Percentiles rank a stretch among this genome's conserved stretches.
Conservation (phyloP, 768 basidiomycete species). For the Leccinum aurantiacum region DNA sequence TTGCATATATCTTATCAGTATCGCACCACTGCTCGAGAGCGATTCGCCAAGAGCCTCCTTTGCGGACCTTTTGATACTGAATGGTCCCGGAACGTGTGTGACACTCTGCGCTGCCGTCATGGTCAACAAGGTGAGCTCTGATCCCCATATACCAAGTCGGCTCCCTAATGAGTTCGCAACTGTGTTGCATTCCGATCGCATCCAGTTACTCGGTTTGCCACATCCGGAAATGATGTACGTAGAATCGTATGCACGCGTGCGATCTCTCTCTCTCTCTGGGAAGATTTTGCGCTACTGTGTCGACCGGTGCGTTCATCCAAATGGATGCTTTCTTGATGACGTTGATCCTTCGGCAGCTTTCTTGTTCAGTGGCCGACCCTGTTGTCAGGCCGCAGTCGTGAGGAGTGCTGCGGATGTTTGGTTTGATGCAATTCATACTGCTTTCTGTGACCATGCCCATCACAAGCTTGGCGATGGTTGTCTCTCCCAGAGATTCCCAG, state of each 20-base stretch:
- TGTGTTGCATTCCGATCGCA: constrained; percentile 14
- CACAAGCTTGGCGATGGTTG: not conserved
- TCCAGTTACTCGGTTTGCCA: constrained; percentile 71
- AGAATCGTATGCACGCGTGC: constrained; percentile 91
- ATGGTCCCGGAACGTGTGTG: constrained; percentile 95
- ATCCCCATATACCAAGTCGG: constrained; percentile 2
- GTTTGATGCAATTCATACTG: constrained; percentile 42
- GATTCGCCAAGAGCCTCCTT: constrained; percentile 34
- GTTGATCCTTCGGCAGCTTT: constrained; percentile 50
- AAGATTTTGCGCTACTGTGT: constrained; percentile 79
- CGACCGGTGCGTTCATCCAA: constrained; percentile 73
- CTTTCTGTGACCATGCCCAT: not conserved
- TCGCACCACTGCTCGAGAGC: constrained; percentile 46
- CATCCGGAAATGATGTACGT: constrained; percentile 81
- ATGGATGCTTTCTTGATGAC: constrained; percentile 28
- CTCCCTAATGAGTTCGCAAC: not conserved
- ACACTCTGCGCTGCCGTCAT: constrained; percentile 70
- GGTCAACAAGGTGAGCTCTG: constrained; percentile 61
- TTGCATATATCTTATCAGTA: constrained; percentile 61
- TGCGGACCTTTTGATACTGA: constrained; percentile 80
- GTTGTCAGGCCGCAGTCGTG: constrained; percentile 39
- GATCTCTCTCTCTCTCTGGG: constrained; percentile 78
- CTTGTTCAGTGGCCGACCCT: constrained; percentile 87
- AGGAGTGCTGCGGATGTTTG: constrained; percentile 62
- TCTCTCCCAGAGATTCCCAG: not conserved